Evolutionary conservation across 352 stramenopile genomes (phyloP), one percentile per base, ranked within the genome.

Genomic region (Saprolegnia parasitica): DNA sequence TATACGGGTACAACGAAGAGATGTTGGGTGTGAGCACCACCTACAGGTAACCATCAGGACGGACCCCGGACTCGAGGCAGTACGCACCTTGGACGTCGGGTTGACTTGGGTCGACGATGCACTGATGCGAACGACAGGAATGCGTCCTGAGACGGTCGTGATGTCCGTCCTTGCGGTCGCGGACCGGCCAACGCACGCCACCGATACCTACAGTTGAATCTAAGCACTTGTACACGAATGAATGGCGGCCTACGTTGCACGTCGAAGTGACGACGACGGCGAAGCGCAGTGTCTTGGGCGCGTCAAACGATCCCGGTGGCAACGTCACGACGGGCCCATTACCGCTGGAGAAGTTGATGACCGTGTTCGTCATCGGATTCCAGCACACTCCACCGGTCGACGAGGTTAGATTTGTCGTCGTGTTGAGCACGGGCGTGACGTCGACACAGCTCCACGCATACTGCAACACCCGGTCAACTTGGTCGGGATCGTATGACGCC

Each of bases 1-100:
- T 81, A 66, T 78, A 89, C n/a, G 83, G 84, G 52, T 90, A 93
- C 32, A 83, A 74, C 16, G 84, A 91, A 47, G 56, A 77, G 21
- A 91, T 76, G 0, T 65, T 61, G 0, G 72, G 74, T 0, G 61
- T 71, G 5, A 93, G 58, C 0, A 64, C 56, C 1, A 93, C 50
- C 1, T 81, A 76, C 2, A 49, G 78, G n/a, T 39, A 3, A 20
- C 23, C 16, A 5, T 47, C 50, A 68, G 9, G 39, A 1, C 1
- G 20, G 45, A 37, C 21, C 1, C 13, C 1, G 42, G 4, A 4
- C 13, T 4, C 11, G 4, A 24, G 3, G 35, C 1, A 24, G 26
- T 15, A 21, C 13, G 26, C 21, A 70, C 63, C 47, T 61, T 70
- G 47, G 63, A 37, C 0, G 80, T 75, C 0, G 84, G 75, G 32